Evolutionary conservation across 257 asterid genomes (phyloP).

Genomic region (Rubia yunnanensis): DNA sequence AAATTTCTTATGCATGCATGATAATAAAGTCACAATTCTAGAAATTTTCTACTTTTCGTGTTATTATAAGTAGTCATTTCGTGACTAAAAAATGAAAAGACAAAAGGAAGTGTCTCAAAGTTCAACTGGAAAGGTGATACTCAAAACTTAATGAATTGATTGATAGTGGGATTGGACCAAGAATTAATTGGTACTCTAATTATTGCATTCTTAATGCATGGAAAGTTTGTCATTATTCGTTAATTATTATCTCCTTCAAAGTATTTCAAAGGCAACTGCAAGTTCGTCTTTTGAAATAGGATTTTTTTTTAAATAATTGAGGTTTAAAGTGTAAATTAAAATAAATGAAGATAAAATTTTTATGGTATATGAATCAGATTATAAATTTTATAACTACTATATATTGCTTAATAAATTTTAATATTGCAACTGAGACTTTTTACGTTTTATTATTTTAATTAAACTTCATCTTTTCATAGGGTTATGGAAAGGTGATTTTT

Average conservation of each 20-base stretch:
- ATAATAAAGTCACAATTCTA: background rate
- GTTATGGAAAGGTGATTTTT: too few relatives aligned
- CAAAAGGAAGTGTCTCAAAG: background rate
- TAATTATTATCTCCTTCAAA: background rate
- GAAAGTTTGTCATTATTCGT: conserved; percentile 2
- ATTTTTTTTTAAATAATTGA: too few relatives aligned
- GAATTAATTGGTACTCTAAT: background rate
- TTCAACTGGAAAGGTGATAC: background rate
- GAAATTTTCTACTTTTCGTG: background rate
- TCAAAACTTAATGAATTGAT: background rate
- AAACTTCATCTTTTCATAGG: too few relatives aligned
- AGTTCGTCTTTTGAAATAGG: too few relatives aligned
- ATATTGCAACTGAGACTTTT: too few relatives aligned
- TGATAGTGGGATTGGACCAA: background rate
- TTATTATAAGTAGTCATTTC: background rate
- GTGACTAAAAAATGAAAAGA: background rate
- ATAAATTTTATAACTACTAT: too few relatives aligned
- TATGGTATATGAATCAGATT: too few relatives aligned
- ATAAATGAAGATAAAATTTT: too few relatives aligned
- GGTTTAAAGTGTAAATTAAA: too few relatives aligned
- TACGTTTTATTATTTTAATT: too few relatives aligned
- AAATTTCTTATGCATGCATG: background rate
- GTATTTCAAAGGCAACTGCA: too few relatives aligned
- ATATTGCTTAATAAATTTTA: too few relatives aligned
- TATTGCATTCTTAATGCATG: background rate